These are phyloP conservation scores for Gossypium stocksii DNA, from an alignment of 345 rosid species.

Conservation along the genomic window DNA sequence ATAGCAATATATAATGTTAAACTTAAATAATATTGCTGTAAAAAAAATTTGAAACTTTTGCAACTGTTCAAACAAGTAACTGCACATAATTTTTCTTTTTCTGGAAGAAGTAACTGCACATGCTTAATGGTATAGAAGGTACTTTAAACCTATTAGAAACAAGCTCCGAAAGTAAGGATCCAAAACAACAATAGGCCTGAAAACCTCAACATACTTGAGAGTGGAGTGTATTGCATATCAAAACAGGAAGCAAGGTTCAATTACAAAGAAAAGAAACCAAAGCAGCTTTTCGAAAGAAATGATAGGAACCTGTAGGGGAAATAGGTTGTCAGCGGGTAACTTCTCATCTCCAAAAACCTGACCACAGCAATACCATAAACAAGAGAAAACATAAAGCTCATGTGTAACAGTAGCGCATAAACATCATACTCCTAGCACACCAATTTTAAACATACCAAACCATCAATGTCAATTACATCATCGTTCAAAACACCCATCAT, in stretches of 20 bases:
- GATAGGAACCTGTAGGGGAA: slow-evolving; percentile 76
- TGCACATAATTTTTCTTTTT: background rate
- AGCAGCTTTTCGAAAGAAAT: background rate
- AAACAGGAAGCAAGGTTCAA: background rate
- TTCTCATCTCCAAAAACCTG: slow-evolving; percentile 82
- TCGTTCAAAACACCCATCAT: slow-evolving; percentile 89
- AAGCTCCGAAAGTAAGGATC: background rate
- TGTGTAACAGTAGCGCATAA: background rate
- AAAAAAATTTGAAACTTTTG: slow-evolving; percentile 4
- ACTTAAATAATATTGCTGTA: background rate
- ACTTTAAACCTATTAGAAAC: background rate
- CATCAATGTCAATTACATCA: slow-evolving; percentile 91
- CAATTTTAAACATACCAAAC: slow-evolving; percentile 81
- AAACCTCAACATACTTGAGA: background rate
- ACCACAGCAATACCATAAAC: slow-evolving; percentile 13
- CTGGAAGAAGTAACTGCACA: background rate
- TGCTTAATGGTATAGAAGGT: background rate
- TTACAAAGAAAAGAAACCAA: slow-evolving; percentile 10
- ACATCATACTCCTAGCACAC: slow-evolving; percentile 39
- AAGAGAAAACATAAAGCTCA: slow-evolving; percentile 7
- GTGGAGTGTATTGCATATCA: background rate
- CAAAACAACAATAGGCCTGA: background rate
- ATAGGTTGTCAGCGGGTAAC: slow-evolving; percentile 77
- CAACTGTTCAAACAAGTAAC: background rate
- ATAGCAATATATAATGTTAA: background rate